Evolutionary conservation across 2,329 filamentous ascomycete genomes (phyloP).

Genomic region (Eutypa lata): DNA sequence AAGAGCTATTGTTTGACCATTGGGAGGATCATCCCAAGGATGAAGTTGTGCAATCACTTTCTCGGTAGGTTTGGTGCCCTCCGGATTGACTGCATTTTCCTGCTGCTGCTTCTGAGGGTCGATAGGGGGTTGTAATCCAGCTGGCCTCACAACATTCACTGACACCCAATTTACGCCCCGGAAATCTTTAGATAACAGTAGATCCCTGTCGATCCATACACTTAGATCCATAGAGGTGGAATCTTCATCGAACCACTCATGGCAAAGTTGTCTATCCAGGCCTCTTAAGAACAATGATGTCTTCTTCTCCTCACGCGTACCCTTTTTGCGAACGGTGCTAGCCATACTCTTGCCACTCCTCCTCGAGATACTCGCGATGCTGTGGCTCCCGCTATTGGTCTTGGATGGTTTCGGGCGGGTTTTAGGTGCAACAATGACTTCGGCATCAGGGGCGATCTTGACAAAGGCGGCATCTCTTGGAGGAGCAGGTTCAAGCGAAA

Average conservation of each 20-base stretch:
- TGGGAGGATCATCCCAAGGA: conserved; percentile 83
- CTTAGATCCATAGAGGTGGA: conserved; percentile 57
- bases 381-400: conserved; percentile 70
- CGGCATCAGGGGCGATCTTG: conserved; percentile 89
- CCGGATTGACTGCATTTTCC: conserved; percentile 60
- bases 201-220: conserved; percentile 82
- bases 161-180: conserved; percentile 73
- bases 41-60: conserved; percentile 75
- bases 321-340: conserved; percentile 62
- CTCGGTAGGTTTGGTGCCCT: conserved; percentile 50
- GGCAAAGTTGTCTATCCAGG: conserved; percentile 66
- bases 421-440: conserved; percentile 97
- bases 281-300: conserved; percentile 76
- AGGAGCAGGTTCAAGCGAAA: conserved; percentile 75
- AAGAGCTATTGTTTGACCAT: conserved; percentile 74
- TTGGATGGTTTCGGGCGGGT: conserved; percentile 68
- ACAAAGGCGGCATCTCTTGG: conserved; percentile 72
- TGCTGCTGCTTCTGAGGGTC: conserved; percentile 66
- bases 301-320: conserved; percentile 60
- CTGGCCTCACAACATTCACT: conserved; percentile 84
- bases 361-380: conserved; percentile 74
- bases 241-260: conserved; percentile 76
- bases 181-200: conserved; percentile 68
- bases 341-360: conserved; percentile 73
- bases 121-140: conserved; percentile 67